Percentiles rank a stretch among this genome's conserved stretches.
These are phyloP conservation scores for Beverwykella pulmonaria DNA, from an alignment of 495 filamentous ascomycete genomes.

Conservation along the genomic window DNA sequence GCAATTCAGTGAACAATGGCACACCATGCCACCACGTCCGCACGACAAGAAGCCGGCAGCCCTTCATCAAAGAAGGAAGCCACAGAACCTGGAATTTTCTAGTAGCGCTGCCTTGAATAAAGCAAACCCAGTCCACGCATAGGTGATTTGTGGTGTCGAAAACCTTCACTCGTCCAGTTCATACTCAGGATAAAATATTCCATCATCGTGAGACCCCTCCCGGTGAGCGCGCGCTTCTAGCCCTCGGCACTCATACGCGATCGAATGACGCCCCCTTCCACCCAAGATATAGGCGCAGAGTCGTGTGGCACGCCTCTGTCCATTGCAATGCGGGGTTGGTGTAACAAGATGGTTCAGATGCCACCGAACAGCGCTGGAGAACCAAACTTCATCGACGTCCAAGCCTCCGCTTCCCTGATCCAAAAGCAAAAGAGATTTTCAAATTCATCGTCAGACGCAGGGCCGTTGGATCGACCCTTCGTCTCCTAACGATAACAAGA, in stretches of 20 bases:
- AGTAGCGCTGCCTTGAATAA: background rate
- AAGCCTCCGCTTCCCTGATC: too few relatives aligned
- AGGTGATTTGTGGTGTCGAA: background rate
- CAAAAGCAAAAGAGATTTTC: too few relatives aligned
- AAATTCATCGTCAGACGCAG: too few relatives aligned
- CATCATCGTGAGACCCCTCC: background rate
- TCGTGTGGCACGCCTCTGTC: background rate
- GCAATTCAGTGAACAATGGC: background rate
- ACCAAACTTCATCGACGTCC: too few relatives aligned
- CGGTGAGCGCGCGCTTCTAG: background rate
- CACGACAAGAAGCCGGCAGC: background rate
- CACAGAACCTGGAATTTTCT: background rate
- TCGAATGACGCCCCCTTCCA: background rate
- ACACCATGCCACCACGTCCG: background rate
- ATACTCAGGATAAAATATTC: background rate
- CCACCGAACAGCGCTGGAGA: too few relatives aligned
- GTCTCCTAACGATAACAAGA: too few relatives aligned
- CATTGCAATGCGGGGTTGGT: background rate
- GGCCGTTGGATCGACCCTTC: too few relatives aligned
- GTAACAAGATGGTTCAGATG: too few relatives aligned
- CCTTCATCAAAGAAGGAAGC: background rate
- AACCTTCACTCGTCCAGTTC: background rate
- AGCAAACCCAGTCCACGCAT: background rate
- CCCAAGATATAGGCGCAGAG: background rate
- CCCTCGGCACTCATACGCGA: background rate